Base-by-base conservation (phyloP, 148 eudicot genomes). In the Polygonum maritimum region DNA sequence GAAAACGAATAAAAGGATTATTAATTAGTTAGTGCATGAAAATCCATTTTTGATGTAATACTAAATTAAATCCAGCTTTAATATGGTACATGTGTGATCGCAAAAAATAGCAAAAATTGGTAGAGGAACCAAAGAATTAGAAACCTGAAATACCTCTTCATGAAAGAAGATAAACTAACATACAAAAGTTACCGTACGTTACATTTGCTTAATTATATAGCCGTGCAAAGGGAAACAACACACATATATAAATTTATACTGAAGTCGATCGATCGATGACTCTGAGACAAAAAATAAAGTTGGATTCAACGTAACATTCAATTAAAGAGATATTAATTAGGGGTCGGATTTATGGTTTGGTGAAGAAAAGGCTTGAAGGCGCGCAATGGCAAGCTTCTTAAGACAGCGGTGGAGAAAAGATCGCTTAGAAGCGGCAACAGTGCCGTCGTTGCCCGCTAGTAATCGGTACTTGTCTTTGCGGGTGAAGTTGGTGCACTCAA, bases 361-460 rank as follows among this genome's bases (percentile, higher is more conserved):
- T 80, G 81, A 79, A 80, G 78, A 81, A 84, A 85, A 22, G 86
- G 87, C 80, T 83, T 79, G 22, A 88, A 82, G 31, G 31, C 31
- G 31, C 9, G 77, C 76, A 65, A 52, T 78, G 2, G 79, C 76
- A 71, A 83, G 65, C 70, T 83, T 80, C 80, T 79, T 84, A 2
- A 79, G 15, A 74, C 51, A 39, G 48, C 76, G 54, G 55, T 76
- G 54, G 13, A 74, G 6, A 81, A 60, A 74, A n/a, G 74, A 33
- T 40, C 4, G 62, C 26, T 79, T 77, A 75, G 31, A 26, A 26
- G 78, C 62, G 11, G 85, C 39, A 63, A 94, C 98, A 19, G 74
- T 87, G 48, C 97, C 97, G 75, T 91, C 98, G 69, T 89, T 91
- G 2, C 98, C 98, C 1, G 95, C 98, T 31, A 94, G 84, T 54